Conservation (phyloP, 1,284 basidiomycete genomes). For the Rhodotorula sp. region DNA sequence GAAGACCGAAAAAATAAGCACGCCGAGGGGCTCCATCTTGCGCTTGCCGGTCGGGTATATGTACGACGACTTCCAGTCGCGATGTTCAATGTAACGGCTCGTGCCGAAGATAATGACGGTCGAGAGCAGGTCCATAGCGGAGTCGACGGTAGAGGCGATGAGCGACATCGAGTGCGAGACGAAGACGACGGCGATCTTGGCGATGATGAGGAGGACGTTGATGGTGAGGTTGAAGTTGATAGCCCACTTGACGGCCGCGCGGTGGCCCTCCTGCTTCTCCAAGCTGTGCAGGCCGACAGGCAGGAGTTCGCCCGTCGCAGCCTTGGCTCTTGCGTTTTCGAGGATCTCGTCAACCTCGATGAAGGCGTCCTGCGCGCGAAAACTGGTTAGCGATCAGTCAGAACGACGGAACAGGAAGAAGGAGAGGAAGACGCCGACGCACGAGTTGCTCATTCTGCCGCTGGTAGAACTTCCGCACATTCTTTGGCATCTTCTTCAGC, state of each 20-base stretch:
- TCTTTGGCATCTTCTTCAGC: slow-evolving; percentile 35
- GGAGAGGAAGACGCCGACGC: not conserved
- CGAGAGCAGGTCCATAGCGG: slow-evolving; percentile 56
- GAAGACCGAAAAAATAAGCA: slow-evolving; percentile 56
- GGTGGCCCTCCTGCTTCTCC: slow-evolving; percentile 10
- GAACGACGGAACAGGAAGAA: not conserved
- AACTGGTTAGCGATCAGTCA: not conserved
- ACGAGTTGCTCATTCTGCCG: slow-evolving; percentile 35
- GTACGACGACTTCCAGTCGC: slow-evolving; percentile 41
- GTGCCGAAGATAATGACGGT: slow-evolving; percentile 50
- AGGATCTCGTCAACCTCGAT: slow-evolving; percentile 42
- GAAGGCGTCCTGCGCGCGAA: slow-evolving; percentile 8
- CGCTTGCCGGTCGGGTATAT: slow-evolving; percentile 56
- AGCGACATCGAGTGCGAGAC: slow-evolving; percentile 59
- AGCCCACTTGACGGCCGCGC: slow-evolving; percentile 25
- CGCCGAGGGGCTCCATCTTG: slow-evolving; percentile 42
- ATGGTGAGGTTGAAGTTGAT: slow-evolving; percentile 47
- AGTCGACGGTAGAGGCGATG: slow-evolving; percentile 57
- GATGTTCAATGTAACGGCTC: slow-evolving; percentile 29
- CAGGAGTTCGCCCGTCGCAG: slow-evolving; percentile 32
- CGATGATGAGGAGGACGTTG: slow-evolving; percentile 55
- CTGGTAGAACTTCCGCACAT: slow-evolving; percentile 36
- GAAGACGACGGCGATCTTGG: slow-evolving; percentile 55
- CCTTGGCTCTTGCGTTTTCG: slow-evolving; percentile 32
- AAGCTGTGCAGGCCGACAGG: not conserved